Evolutionary conservation across 2,329 filamentous ascomycete genomes (phyloP).

Genomic region (Phaeosphaeriaceae sp.): DNA sequence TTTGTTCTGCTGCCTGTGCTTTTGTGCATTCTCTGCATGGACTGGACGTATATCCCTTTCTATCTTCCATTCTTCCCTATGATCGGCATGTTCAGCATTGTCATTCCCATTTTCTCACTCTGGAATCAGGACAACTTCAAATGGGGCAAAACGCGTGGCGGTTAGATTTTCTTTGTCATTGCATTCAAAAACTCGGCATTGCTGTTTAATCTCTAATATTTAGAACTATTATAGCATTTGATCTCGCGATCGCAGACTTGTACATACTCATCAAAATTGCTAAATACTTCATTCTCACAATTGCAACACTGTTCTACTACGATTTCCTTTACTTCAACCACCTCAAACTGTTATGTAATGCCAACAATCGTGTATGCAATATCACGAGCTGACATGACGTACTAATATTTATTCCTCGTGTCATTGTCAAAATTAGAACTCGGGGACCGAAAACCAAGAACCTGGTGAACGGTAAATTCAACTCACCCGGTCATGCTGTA

Average conservation of each 20-base stretch:
- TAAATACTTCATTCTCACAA: neutral
- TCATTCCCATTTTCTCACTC: neutral
- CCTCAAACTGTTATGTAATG: too few species aligned
- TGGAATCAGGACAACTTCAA: neutral
- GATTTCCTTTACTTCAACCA: too few species aligned
- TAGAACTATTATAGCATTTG: neutral
- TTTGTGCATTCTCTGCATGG: neutral
- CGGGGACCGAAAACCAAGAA: neutral
- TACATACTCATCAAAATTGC: neutral
- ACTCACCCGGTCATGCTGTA: neutral
- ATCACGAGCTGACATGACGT: too few species aligned
- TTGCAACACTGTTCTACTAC: neutral
- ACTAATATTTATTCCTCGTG: neutral
- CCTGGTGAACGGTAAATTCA: neutral
- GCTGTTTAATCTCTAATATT: neutral
- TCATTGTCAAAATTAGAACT: neutral
- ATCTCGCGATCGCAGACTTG: neutral
- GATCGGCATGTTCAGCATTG: neutral
- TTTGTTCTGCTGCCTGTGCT: neutral
- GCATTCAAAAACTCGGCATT: neutral
- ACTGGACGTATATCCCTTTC: neutral
- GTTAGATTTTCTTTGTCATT: neutral
- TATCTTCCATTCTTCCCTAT: neutral
- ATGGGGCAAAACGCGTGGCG: neutral
- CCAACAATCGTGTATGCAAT: too few species aligned